Evolutionary conservation across 192 early-diverging fungal species (phyloP).

Genomic region (Podila epicladia): DNA sequence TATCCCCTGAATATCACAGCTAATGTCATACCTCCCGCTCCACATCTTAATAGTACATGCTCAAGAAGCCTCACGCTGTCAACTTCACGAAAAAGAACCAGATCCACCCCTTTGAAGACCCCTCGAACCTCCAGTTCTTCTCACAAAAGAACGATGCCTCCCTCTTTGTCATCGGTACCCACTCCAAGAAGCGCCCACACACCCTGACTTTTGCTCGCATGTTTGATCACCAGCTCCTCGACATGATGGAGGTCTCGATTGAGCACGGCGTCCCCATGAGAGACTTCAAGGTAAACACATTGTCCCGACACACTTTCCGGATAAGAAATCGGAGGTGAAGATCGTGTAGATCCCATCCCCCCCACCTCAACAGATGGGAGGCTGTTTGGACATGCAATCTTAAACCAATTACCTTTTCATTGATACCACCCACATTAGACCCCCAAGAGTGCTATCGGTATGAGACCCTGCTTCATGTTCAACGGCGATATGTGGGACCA

Average conservation of each 20-base stretch:
- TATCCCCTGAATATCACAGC: too few species aligned
- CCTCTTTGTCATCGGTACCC: conserved; percentile 88
- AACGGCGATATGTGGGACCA: conserved; percentile 88
- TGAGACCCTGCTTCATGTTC: conserved; percentile 91
- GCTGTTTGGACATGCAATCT: too few species aligned
- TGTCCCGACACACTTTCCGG: background rate
- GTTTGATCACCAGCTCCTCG: conserved; percentile 94
- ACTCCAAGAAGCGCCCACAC: conserved; percentile 97
- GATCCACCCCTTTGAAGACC: conserved; percentile 96
- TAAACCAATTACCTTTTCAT: background rate
- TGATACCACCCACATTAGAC: conserved; percentile 37
- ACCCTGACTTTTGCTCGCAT: conserved; percentile 91
- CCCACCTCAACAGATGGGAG: too few species aligned
- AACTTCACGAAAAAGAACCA: conserved; percentile 95
- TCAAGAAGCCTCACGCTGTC: conserved; percentile 91
- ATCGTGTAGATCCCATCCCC: too few species aligned
- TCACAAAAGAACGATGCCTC: conserved; percentile 96
- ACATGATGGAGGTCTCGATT: conserved; percentile 95
- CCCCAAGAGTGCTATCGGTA: conserved; percentile 82
- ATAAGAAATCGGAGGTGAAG: background rate
- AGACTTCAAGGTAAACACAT: conserved; percentile 66
- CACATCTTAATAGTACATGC: conserved; percentile 66
- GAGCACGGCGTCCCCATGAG: conserved; percentile 74
- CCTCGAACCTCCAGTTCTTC: conserved; percentile 91
- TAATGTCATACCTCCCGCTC: background rate